Evolutionary conservation across 2,329 filamentous ascomycete species (phyloP).

Genomic region (Exophiala alcalophila): DNA sequence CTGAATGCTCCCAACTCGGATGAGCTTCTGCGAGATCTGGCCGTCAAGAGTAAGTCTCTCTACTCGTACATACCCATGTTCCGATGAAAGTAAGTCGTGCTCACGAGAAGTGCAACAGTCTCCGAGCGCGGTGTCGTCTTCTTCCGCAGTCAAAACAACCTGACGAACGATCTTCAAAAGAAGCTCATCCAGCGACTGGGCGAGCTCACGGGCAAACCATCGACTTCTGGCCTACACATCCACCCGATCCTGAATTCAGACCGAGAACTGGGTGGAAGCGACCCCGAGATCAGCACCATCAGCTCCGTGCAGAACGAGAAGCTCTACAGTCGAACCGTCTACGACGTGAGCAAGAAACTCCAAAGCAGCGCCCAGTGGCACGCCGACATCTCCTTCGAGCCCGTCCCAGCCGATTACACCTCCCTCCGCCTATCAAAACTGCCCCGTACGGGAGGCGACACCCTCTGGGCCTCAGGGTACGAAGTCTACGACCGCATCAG

Average conservation of each 20-base stretch:
- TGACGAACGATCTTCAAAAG: constrained; percentile 64
- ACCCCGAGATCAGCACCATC: constrained; percentile 64
- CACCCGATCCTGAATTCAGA: constrained; percentile 58
- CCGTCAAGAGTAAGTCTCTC: constrained; percentile 61
- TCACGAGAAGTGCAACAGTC: constrained; percentile 36
- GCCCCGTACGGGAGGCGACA: constrained; percentile 56
- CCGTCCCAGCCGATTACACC: constrained; percentile 61
- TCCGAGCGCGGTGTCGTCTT: constrained; percentile 56
- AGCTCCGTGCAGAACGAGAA: constrained; percentile 56
- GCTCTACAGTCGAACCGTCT: constrained; percentile 40
- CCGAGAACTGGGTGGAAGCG: constrained; percentile 52
- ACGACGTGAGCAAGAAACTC: constrained; percentile 34
- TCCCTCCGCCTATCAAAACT: constrained; percentile 57
- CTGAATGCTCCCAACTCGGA: constrained; percentile 63
- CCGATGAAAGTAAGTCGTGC: background rate
- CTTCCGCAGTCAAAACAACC: constrained; percentile 61
- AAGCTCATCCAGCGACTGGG: constrained; percentile 60
- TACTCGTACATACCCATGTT: constrained; percentile 10
- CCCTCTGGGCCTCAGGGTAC: constrained; percentile 66
- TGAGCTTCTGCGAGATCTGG: constrained; percentile 63
- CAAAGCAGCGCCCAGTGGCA: constrained; percentile 47
- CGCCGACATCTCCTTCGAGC: constrained; percentile 65
- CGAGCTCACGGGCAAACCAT: constrained; percentile 57
- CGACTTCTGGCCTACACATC: constrained; percentile 58
- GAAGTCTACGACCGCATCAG: constrained; percentile 62